Conservation (phyloP, 768 basidiomycete genomes). For the Collybia nuda region DNA sequence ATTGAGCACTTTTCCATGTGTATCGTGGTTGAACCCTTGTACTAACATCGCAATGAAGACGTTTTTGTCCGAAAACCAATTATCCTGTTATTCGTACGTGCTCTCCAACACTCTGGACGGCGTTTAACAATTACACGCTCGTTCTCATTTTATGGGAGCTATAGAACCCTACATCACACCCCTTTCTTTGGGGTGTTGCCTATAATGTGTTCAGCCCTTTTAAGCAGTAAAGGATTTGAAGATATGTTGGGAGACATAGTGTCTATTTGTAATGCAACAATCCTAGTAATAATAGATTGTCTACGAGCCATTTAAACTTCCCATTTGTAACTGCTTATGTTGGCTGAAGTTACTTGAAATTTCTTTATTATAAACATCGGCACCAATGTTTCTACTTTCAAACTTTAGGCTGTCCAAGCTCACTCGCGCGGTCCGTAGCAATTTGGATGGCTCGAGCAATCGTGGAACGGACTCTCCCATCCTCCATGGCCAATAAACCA, state of each 20-base stretch:
- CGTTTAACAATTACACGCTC: constrained; percentile 69
- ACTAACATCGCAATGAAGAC: background rate
- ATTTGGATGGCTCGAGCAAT: constrained; percentile 94
- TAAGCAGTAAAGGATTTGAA: constrained; percentile 29
- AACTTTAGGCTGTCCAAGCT: constrained; percentile 74
- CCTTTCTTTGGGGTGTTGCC: constrained; percentile 26
- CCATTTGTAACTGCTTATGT: too few species aligned
- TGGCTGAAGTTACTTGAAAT: too few species aligned
- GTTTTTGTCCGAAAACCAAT: background rate
- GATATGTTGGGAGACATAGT: constrained; percentile 28
- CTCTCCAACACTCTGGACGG: constrained; percentile 98
- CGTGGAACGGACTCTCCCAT: constrained; percentile 89
- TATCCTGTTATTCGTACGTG: constrained; percentile 34
- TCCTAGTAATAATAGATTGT: background rate
- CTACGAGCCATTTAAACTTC: too few species aligned
- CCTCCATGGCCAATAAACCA: constrained; percentile 92
- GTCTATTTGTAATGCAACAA: background rate
- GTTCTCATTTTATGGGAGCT: constrained; percentile 98
- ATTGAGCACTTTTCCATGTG: background rate
- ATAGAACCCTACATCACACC: constrained; percentile 39
- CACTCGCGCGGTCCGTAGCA: constrained; percentile 86
- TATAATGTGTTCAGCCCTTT: constrained; percentile 32
- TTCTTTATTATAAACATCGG: too few species aligned
- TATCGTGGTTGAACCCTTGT: constrained; percentile 3
- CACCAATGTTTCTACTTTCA: too few species aligned